A percentile compares a stretch with the other conserved stretches of the same genome.
Conservation (phyloP, 257 asterid genomes). For the Solanum etuberosum region DNA sequence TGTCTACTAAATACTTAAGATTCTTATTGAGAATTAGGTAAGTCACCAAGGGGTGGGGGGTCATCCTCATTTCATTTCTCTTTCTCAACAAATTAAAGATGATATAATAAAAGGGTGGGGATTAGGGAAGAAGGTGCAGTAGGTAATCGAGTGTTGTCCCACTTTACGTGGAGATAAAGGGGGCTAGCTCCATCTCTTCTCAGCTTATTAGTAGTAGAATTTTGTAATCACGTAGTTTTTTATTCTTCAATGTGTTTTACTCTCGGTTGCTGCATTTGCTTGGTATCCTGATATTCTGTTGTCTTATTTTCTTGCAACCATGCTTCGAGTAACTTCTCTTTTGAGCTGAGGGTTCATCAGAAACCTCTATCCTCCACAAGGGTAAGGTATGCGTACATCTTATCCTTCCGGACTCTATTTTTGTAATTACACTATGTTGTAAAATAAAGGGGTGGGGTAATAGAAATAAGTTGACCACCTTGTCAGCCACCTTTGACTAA, state of each 20-base stretch:
- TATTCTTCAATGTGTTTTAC: not conserved
- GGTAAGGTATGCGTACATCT: not conserved
- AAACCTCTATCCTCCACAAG: not conserved
- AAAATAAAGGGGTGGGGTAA: not conserved
- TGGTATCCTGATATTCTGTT: not conserved
- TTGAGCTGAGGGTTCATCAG: not conserved
- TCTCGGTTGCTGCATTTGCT: not conserved
- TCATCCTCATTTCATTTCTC: not conserved
- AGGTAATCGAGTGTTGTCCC: not conserved
- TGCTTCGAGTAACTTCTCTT: not conserved
- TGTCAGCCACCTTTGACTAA: not conserved
- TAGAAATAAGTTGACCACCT: not conserved
- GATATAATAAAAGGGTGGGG: not conserved
- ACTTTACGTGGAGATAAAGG: not conserved
- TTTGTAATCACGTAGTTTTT: not conserved
- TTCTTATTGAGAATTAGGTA: not conserved
- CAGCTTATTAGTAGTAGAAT: not conserved
- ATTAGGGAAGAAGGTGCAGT: not conserved
- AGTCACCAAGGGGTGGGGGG: not conserved
- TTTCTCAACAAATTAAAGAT: not conserved
- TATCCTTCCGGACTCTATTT: not conserved
- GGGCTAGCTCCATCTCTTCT: not conserved
- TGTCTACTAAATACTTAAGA: not conserved
- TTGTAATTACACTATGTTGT: not conserved
- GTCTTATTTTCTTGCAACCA: not conserved